A percentile compares a stretch with the other conserved stretches of the same genome.
Conservation (phyloP, 306 rosid species). For the Vigna hirtella region DNA sequence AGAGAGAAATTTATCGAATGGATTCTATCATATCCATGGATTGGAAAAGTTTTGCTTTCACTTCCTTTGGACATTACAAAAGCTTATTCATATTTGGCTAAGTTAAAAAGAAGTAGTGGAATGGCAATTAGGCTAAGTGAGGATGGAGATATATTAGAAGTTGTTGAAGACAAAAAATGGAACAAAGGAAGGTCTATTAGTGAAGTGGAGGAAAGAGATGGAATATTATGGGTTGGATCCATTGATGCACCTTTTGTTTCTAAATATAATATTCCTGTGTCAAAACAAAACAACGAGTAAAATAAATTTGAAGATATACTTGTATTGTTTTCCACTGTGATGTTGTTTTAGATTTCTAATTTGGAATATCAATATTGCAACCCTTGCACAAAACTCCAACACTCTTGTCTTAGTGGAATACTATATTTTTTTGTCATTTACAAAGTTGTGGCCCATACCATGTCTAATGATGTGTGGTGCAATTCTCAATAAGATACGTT, state of each 20-base stretch:
- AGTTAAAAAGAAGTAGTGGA: slow-evolving; percentile 55
- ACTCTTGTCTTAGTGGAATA: background rate
- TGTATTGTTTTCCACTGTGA: background rate
- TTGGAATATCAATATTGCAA: slow-evolving; percentile 1
- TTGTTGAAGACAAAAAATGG: slow-evolving; percentile 50
- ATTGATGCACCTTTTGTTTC: slow-evolving; percentile 60
- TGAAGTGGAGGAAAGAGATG: slow-evolving; percentile 78
- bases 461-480: no score
- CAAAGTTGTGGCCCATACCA: background rate
- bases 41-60: slow-evolving; percentile 58
- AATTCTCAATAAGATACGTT: no score
- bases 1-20: slow-evolving; percentile 44
- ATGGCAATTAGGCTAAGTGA: slow-evolving; percentile 73
- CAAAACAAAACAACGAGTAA: background rate
- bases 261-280: slow-evolving; percentile 42
- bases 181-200: slow-evolving; percentile 57
- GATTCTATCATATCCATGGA: slow-evolving; percentile 57
- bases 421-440: background rate
- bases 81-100: slow-evolving; percentile 55
- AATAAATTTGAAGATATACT: background rate
- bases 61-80: slow-evolving; percentile 60
- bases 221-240: slow-evolving; percentile 77
- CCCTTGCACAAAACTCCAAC: background rate
- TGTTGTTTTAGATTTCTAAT: background rate
- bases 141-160: slow-evolving; percentile 63